phyloP scores from a whole-genome alignment of 768 basidiomycete species.

The Mycena chlorophos region DNA sequence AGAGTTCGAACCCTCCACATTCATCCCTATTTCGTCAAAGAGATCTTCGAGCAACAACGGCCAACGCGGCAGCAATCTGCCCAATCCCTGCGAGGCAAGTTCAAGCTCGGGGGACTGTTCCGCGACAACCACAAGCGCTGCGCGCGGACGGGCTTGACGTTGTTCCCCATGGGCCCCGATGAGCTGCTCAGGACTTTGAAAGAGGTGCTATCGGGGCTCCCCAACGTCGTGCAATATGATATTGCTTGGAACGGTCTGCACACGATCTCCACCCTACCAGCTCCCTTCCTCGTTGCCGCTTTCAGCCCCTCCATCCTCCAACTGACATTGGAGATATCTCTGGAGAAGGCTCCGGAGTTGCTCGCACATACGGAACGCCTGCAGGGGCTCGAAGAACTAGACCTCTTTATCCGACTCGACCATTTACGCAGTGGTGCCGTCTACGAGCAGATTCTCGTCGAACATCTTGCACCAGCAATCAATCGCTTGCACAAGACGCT shows the following conservation, averaged over 20 bases:
- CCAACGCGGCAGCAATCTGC: neutral
- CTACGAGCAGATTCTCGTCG: conserved; percentile 33
- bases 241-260: conserved; percentile 51
- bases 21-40: conserved; percentile 50
- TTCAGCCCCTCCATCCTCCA: conserved; percentile 40
- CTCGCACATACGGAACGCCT: conserved; percentile 32
- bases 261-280: conserved; percentile 27
- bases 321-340: conserved; percentile 43
- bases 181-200: conserved; percentile 43
- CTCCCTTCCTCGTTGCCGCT: conserved; percentile 37
- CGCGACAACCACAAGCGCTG: conserved; percentile 34
- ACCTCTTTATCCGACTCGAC: conserved; percentile 44
- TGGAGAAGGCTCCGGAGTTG: conserved; percentile 42
- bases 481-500: conserved; percentile 37
- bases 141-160: conserved; percentile 29
- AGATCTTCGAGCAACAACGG: conserved; percentile 34
- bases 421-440: conserved; percentile 24
- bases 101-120: conserved; percentile 35
- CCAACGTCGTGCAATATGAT: conserved; percentile 49
- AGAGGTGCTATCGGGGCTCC: conserved; percentile 44
- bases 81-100: conserved; percentile 15
- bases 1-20: conserved; percentile 50
- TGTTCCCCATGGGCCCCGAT: conserved; percentile 34
- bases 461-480: conserved; percentile 42
- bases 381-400: conserved; percentile 41